A percentile compares a stretch with the other conserved stretches of the same genome.
Conservation (phyloP, 768 basidiomycete species). For the Goffeauzyma gilvescens region DNA sequence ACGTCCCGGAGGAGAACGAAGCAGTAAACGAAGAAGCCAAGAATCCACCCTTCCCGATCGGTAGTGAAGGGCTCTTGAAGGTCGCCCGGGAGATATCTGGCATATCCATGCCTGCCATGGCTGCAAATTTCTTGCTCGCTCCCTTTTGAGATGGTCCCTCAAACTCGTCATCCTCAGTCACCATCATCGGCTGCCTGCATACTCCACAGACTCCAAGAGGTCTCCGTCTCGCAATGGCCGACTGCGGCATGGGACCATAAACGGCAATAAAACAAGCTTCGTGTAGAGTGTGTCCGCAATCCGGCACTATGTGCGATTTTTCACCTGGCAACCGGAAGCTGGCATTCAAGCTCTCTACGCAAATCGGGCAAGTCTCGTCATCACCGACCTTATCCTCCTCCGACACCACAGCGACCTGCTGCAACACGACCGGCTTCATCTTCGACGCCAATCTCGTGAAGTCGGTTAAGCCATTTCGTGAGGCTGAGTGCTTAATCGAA, state of each 20-base stretch:
- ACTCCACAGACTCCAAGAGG: conserved; percentile 92
- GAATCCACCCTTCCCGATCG: not conserved
- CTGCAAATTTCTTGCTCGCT: conserved; percentile 8
- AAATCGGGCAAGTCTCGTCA: conserved; percentile 88
- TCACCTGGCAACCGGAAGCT: conserved; percentile 85
- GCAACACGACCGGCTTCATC: no score
- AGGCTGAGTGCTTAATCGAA: no score
- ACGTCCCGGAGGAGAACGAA: conserved; percentile 8
- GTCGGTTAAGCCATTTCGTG: no score
- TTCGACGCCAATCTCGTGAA: no score
- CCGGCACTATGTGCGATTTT: conserved; percentile 90
- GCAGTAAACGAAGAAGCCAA: not conserved
- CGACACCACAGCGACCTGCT: conserved; percentile 20
- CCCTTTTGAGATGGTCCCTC: not conserved
- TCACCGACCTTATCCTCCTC: conserved; percentile 34
- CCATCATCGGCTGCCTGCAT: conserved; percentile 88
- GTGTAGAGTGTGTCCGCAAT: conserved; percentile 95
- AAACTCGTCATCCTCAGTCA: conserved; percentile 59
- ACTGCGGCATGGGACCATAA: conserved; percentile 54
- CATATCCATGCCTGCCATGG: conserved; percentile 6
- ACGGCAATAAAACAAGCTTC: conserved; percentile 96
- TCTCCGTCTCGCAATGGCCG: conserved; percentile 42
- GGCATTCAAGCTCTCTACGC: conserved; percentile 82
- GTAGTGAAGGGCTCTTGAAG: not conserved
- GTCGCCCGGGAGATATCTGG: not conserved